These are phyloP conservation scores for Bacidia gigantensis DNA, from an alignment of 495 filamentous ascomycete species.

Conservation along the genomic window DNA sequence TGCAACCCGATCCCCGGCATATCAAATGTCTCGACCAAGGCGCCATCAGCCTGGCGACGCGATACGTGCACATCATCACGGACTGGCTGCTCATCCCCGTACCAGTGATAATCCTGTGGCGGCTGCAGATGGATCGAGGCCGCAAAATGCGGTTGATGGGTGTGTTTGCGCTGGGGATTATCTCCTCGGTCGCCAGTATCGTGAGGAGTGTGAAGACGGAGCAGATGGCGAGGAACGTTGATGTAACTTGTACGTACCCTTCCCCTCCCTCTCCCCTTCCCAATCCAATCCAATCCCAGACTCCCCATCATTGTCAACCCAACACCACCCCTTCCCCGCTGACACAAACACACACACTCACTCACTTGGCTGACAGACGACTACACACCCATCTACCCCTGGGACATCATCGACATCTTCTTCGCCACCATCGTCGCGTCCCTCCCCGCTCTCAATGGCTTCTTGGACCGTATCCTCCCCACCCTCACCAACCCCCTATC, in stretches of 20 bases:
- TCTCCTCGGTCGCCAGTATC: background rate
- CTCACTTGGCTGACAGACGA: background rate
- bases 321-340: background rate
- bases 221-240: background rate
- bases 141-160: background rate
- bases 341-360: background rate
- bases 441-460: background rate
- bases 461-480: background rate
- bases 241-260: background rate
- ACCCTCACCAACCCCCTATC: background rate
- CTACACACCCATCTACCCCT: background rate
- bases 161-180: background rate
- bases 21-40: background rate
- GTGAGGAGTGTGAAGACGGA: background rate
- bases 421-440: background rate
- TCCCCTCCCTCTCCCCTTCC: too few relatives aligned
- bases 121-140: background rate
- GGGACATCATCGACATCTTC: background rate
- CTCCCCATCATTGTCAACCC: too few relatives aligned
- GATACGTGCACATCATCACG: conserved; percentile 2
- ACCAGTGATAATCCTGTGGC: background rate
- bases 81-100: background rate
- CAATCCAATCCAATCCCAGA: too few relatives aligned
- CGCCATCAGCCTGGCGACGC: background rate
- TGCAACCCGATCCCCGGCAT: background rate